Evolutionary conservation across 1,284 basidiomycete genomes (phyloP).

Genomic region (Takashimella tepidaria): DNA sequence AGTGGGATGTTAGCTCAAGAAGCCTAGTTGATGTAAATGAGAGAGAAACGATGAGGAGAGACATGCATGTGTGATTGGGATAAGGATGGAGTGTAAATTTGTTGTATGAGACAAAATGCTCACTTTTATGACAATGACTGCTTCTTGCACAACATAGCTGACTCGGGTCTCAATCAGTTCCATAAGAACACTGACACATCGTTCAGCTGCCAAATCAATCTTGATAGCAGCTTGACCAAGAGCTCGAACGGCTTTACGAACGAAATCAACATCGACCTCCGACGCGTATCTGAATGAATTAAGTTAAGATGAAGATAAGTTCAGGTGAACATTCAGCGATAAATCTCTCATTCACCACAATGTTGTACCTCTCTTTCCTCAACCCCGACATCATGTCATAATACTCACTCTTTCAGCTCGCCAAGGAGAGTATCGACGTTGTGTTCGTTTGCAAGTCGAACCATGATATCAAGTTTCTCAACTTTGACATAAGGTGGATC

Average conservation of each 20-base stretch:
- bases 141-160: constrained; percentile 95
- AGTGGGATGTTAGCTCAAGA: neutral
- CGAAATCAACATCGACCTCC: constrained; percentile 98
- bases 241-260: constrained; percentile 85
- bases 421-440: constrained; percentile 92
- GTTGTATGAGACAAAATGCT: neutral
- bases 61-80: neutral
- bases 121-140: constrained; percentile 86
- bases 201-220: constrained; percentile 81
- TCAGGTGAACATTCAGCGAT: too few relatives aligned
- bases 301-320: too few relatives aligned
- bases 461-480: constrained; percentile 98
- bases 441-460: constrained; percentile 80
- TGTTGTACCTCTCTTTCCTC: too few relatives aligned
- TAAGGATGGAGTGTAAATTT: too few relatives aligned
- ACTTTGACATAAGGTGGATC: constrained; percentile 98
- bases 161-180: constrained; percentile 89
- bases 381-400: too few relatives aligned
- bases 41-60: neutral
- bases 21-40: neutral
- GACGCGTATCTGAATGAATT: constrained; percentile 79
- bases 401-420: constrained; percentile 77
- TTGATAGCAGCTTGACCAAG: constrained; percentile 90
- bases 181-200: constrained; percentile 82
- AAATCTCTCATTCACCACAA: too few relatives aligned